Evolutionary conservation across 768 basidiomycete genomes (phyloP), one percentile per base, ranked within the genome.

Genomic region (Pleurotus salmoneostramineus): DNA sequence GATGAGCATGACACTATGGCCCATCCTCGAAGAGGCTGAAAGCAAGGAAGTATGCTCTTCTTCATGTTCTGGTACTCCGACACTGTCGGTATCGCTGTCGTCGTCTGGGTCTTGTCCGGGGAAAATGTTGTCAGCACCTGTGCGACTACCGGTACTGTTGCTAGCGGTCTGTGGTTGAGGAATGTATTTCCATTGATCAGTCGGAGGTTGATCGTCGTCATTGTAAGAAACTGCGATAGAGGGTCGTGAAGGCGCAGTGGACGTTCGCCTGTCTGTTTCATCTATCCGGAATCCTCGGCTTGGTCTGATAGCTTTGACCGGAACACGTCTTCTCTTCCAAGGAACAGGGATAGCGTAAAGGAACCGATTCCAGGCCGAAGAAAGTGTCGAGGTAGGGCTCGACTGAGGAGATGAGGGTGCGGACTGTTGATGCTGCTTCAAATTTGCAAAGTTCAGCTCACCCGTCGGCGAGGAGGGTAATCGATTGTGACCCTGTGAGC

Each of bases 1-100:
- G 37, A 65, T 64, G 15, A 66, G 57, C 36, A 66, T 63, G 2
- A 65, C 63, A 48, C 59, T 32, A 11, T 34, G 11, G 8, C 52
- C 52, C 52, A 55, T 55, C 34, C 52, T 55, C 3, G 52, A 55
- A 8, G 52, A 55, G 10, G 52, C 52, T 5, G 52, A 55, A n/a
- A 55, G 27, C 21, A 55, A 55, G 27, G 52, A 55, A n/a, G 52
- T 55, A 8, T 55, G 52, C n/a, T 55, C 52, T 32, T 55, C 52
- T 31, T 55, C 52, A 21, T n/a, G 52, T n/a, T 55, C 52, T 49
- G 48, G 48, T 14, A 10, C 34, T 8, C 40, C 40, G 8, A 11
- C 31, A 31, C 52, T 43, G 6, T 55, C 52, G 37, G 21, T 31
- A 31, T 55, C 52, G 37, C 40, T 43, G n/a, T 55, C 15, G 15